A percentile compares a stretch with the other conserved stretches of the same genome.
phyloP scores from a whole-genome alignment of 148 eudicot species.

The Selenicereus undatus region DNA sequence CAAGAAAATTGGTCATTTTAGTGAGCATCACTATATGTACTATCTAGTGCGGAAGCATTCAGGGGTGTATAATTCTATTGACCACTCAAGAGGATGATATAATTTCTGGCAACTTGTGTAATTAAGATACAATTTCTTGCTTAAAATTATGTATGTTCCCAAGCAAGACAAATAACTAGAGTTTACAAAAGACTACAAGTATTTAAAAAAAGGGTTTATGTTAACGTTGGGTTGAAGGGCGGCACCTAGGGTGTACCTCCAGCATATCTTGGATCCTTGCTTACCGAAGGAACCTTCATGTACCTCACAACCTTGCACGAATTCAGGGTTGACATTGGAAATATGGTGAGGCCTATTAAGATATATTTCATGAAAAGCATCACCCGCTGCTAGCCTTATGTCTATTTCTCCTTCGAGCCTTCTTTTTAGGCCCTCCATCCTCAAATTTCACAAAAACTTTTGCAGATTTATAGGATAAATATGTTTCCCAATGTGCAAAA shows the following conservation, averaged over 20 bases:
- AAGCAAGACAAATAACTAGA: too few species aligned
- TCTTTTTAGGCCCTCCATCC: not conserved
- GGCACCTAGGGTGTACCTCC: conserved; percentile 15
- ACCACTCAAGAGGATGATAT: too few species aligned
- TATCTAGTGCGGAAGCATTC: too few species aligned
- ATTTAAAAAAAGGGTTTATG: not conserved
- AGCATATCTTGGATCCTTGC: conserved; percentile 13
- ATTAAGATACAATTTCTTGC: too few species aligned
- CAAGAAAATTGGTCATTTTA: too few species aligned
- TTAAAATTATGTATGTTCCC: too few species aligned
- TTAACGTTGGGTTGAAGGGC: not conserved
- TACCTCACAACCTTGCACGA: conserved; percentile 19
- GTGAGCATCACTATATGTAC: too few species aligned
- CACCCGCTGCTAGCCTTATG: conserved; percentile 15
- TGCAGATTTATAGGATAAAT: not conserved
- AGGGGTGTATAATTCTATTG: too few species aligned
- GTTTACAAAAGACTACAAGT: too few species aligned
- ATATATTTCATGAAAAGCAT: conserved; percentile 21
- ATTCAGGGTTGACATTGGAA: conserved; percentile 6
- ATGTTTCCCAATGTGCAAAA: too few species aligned
- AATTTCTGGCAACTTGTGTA: too few species aligned
- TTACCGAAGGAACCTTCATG: conserved; percentile 21
- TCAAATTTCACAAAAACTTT: not conserved
- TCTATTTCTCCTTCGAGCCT: conserved; percentile 22
- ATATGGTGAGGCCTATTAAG: conserved; percentile 18